Conservation (phyloP, 2,329 filamentous ascomycete genomes). For the Hypoxylon rubiginosum region DNA sequence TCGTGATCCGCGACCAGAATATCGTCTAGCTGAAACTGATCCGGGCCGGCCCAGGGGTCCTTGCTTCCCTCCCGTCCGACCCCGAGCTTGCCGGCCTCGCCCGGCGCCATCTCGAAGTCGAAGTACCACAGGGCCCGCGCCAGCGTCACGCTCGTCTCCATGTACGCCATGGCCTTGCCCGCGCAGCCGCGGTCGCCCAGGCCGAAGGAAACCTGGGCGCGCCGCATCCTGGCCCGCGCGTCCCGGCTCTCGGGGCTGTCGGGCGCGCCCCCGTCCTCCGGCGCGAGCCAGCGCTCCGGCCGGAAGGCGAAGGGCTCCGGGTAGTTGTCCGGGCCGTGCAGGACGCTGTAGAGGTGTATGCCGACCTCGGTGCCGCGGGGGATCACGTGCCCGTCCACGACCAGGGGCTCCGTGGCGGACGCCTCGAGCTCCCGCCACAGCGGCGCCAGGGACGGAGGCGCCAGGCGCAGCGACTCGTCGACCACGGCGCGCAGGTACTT, state of each 20-base stretch:
- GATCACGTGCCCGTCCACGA: too few species aligned
- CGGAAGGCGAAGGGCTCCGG: constrained; percentile 12
- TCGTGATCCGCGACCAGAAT: constrained; percentile 7
- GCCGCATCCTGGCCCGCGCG: constrained; percentile 10
- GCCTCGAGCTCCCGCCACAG: constrained; percentile 17
- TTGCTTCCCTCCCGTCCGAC: neutral
- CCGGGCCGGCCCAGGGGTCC: constrained; percentile 2
- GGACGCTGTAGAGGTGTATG: constrained; percentile 16
- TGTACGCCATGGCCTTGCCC: neutral
- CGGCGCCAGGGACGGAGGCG: neutral
- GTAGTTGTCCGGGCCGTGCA: constrained; percentile 28
- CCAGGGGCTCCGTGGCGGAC: neutral
- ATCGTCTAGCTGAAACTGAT: constrained; percentile 19
- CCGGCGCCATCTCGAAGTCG: constrained; percentile 13
- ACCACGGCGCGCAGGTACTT: constrained; percentile 30
- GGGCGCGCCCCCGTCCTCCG: neutral
- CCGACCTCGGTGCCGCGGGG: constrained; percentile 19
- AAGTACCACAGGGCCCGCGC: constrained; percentile 11
- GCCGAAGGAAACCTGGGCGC: constrained; percentile 1
- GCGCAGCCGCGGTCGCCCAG: neutral
- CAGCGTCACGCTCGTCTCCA: neutral
- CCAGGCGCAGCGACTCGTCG: constrained; percentile 29
- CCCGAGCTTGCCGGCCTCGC: constrained; percentile 12
- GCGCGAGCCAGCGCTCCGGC: constrained; percentile 12
- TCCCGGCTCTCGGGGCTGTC: neutral